A percentile compares a stretch with the other conserved stretches of the same genome.
Conservation (phyloP, 805 yeast species). For the Sungouiozyma intestinalis region DNA sequence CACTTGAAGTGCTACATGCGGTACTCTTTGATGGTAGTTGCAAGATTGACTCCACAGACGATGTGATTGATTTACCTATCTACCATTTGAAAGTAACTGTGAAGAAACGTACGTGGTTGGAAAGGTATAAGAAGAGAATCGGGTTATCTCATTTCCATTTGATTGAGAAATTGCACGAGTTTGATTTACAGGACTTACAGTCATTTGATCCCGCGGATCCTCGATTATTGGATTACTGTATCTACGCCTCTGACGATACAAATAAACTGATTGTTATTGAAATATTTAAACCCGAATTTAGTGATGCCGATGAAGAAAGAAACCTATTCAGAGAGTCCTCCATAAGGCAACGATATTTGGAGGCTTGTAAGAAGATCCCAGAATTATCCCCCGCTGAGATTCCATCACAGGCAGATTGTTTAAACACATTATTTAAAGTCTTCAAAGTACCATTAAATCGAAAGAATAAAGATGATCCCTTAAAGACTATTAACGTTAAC, state of each 20-base stretch:
- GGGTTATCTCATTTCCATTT: constrained; percentile 28
- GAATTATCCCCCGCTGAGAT: constrained; percentile 16
- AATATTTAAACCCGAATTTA: constrained; percentile 42
- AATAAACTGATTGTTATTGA: constrained; percentile 43
- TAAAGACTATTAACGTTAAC: constrained; percentile 45
- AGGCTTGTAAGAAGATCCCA: constrained; percentile 24
- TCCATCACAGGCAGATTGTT: constrained; percentile 51
- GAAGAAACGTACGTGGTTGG: constrained; percentile 22
- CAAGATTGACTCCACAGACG: constrained; percentile 6
- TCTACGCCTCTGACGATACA: constrained; percentile 36
- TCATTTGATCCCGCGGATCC: constrained; percentile 24
- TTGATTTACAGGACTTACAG: constrained; percentile 24
- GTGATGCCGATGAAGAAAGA: constrained; percentile 32
- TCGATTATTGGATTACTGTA: constrained; percentile 35
- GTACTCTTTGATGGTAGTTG: constrained; percentile 14
- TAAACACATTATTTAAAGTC: constrained; percentile 50
- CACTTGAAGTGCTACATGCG: constrained; percentile 26
- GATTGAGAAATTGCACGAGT: constrained; percentile 23
- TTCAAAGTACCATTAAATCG: constrained; percentile 53
- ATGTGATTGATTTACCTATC: constrained; percentile 14
- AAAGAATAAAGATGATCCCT: constrained; percentile 33
- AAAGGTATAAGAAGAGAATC: constrained; percentile 20
- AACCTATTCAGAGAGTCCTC: constrained; percentile 37
- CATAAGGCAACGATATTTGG: constrained; percentile 42
- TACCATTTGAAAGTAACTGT: constrained; percentile 30